Evolutionary conservation across 2,329 filamentous ascomycete genomes (phyloP).

Genomic region (Curvularia verruculosa): DNA sequence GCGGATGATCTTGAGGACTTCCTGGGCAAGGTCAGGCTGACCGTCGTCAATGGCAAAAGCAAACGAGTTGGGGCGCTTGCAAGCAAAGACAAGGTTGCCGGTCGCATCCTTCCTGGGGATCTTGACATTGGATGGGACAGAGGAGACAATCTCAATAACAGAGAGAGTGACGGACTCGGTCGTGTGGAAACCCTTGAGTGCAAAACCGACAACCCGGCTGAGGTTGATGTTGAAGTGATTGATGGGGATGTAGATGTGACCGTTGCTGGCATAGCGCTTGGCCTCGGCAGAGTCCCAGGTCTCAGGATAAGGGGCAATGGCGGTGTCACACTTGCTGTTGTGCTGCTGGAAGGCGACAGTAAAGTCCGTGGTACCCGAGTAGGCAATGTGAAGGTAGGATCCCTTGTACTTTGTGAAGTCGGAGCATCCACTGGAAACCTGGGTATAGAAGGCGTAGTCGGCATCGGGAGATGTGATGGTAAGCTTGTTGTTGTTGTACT

Average conservation of each 20-base stretch:
- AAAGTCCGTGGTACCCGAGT: constrained; percentile 67
- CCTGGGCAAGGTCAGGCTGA: constrained; percentile 63
- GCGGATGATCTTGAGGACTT: constrained; percentile 66
- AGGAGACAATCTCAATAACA: constrained; percentile 65
- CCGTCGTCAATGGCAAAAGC: constrained; percentile 77
- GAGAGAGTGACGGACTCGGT: constrained; percentile 58
- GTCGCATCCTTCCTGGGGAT: constrained; percentile 67
- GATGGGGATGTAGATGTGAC: constrained; percentile 70
- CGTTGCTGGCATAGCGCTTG: constrained; percentile 61
- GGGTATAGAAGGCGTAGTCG: constrained; percentile 67
- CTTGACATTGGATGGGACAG: constrained; percentile 58
- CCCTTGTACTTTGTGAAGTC: constrained; percentile 62
- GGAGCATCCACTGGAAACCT: constrained; percentile 61
- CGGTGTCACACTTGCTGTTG: constrained; percentile 64
- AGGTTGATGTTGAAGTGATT: constrained; percentile 69
- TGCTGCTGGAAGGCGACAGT: constrained; percentile 70
- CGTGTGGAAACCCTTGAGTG: constrained; percentile 69
- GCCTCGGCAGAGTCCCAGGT: constrained; percentile 73
- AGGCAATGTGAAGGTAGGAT: constrained; percentile 69
- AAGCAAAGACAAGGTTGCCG: constrained; percentile 66
- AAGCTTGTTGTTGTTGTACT: constrained; percentile 59
- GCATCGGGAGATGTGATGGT: constrained; percentile 65
- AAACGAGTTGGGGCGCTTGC: constrained; percentile 71
- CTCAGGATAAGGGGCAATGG: constrained; percentile 65
- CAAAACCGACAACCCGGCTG: constrained; percentile 62